Base-by-base conservation (phyloP, 1,139 yeast genomes). In the Debaryomyces nepalensis region DNA sequence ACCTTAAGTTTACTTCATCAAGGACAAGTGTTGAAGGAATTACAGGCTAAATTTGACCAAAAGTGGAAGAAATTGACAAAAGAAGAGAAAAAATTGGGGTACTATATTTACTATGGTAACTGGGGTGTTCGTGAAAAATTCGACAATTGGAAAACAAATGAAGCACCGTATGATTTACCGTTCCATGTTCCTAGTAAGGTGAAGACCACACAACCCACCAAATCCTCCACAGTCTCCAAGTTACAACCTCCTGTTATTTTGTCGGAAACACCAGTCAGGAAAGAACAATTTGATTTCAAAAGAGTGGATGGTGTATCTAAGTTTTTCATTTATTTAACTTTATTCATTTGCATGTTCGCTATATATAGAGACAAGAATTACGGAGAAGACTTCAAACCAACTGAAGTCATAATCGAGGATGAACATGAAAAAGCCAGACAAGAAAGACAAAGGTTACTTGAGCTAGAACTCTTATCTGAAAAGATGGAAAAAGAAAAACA, bases 71-170 rank as follows among this genome's bases (percentile, higher is more conserved):
- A 67, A 37, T 55, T 82, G 42, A 61, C 73, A 5, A 41, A 45
- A 14, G 66, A 73, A 36, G 77, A 74, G 37, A 82, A 81, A 52
- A 58, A 69, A 44, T 66, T 81, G 51, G 74, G 79, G 1, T 79
- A 80, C 54, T 82, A 70, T 61, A 73, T 82, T 33, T 73, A 82
- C 0, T 82, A 81, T 57, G 87, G 87, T 2, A 68, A 81, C 46
- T 79, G 84, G 77, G 88, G 86, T 0, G 79, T 75, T 1, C 68
- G 88, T 46, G 84, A 80, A 42, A 75, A 78, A 11, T 79, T 82
- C 47, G 63, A 64, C 33, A 70, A 70, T 43, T 66, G 83, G 68
- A 62, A 63, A 33, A 61, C 66, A 1, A 50, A 54, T 36, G 66
- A 61, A 16, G 64, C 70, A 1, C 82, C 84, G 2, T 68, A 61